These are phyloP conservation scores for Lentinula raphanica DNA, from an alignment of 768 basidiomycete genomes.

Conservation along the genomic window DNA sequence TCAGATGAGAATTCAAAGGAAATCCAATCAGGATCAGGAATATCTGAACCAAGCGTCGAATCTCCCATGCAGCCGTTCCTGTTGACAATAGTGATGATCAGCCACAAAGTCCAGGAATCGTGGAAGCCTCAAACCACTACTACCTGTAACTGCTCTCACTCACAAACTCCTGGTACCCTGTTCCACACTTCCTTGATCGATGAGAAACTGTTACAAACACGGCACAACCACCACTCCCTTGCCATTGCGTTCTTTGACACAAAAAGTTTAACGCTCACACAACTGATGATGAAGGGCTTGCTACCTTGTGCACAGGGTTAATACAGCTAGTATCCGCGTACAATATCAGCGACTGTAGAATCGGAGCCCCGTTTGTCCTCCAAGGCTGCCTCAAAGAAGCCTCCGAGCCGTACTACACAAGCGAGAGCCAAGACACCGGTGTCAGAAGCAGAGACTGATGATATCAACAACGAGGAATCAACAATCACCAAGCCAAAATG, in stretches of 20 bases:
- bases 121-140: not conserved
- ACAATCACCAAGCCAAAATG: not conserved
- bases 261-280: conserved; percentile 3
- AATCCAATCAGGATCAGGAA: no score
- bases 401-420: not conserved
- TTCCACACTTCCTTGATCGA: not conserved
- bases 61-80: not conserved
- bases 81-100: not conserved
- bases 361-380: not conserved
- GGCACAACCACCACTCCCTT: not conserved
- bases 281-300: not conserved
- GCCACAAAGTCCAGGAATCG: not conserved
- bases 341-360: not conserved
- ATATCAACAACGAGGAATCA: not conserved
- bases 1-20: no score
- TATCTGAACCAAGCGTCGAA: not conserved
- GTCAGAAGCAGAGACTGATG: conserved; percentile 1
- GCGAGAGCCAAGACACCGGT: not conserved
- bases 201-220: no score
- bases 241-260: not conserved
- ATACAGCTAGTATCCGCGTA: not conserved
- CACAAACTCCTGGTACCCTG: not conserved
- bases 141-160: not conserved
- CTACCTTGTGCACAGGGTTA: not conserved
- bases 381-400: not conserved